These are phyloP conservation scores for Trichoderma guizhouense DNA, from an alignment of 2,329 filamentous ascomycete genomes.

Conservation along the genomic window DNA sequence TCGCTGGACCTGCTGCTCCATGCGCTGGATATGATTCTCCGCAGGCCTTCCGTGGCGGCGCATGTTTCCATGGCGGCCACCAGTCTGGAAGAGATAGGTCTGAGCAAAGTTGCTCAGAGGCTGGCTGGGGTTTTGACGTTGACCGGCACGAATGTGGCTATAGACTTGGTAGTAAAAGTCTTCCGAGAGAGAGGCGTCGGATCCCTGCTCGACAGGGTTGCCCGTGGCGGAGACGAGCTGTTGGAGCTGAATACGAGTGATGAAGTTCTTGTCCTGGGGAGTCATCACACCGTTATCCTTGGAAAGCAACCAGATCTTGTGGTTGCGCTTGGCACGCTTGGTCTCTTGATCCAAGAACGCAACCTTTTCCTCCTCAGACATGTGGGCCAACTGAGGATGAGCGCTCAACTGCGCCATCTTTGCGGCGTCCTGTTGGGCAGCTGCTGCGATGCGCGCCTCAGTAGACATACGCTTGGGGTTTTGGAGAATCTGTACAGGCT, in stretches of 20 bases:
- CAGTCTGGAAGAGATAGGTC: slow-evolving; percentile 95
- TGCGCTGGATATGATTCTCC: slow-evolving; percentile 96
- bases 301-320: slow-evolving; percentile 92
- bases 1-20: slow-evolving; percentile 98
- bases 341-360: slow-evolving; percentile 87
- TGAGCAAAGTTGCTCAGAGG: slow-evolving; percentile 95
- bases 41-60: slow-evolving; percentile 76
- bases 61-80: slow-evolving; percentile 71
- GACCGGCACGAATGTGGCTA: slow-evolving; percentile 85
- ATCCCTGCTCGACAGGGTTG: slow-evolving; percentile 74
- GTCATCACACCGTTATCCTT: slow-evolving; percentile 98
- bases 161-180: slow-evolving; percentile 99
- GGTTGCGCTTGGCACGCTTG: slow-evolving; percentile 92
- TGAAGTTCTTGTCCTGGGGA: slow-evolving; percentile 98
- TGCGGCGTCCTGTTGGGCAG: slow-evolving; percentile 38
- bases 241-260: slow-evolving; percentile 94
- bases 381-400: slow-evolving; percentile 54
- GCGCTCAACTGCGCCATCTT: slow-evolving; percentile 33
- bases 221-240: slow-evolving; percentile 92
- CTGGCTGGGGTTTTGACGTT: slow-evolving; percentile 86
- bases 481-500: slow-evolving; percentile 74
- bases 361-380: slow-evolving; percentile 80
- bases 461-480: slow-evolving; percentile 66
- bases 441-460: slow-evolving; percentile 40
- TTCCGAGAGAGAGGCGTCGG: slow-evolving; percentile 78